Evolutionary conservation across 345 rosid species (phyloP).

Genomic region (Laguncularia racemosa): DNA sequence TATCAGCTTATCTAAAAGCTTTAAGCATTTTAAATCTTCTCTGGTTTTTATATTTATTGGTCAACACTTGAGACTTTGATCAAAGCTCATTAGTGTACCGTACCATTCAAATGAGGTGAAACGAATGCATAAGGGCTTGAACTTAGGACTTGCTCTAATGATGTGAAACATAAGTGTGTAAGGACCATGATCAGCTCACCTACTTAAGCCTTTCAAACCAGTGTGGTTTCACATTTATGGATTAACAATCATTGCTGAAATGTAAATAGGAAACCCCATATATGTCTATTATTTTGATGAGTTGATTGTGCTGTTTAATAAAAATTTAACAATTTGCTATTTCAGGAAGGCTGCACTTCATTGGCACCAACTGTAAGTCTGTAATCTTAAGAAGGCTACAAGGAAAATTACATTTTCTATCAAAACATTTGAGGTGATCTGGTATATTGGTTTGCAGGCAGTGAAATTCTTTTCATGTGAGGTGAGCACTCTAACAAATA

Average conservation of each 20-base stretch:
- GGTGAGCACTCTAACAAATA: slow-evolving; percentile 14
- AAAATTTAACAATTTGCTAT: not conserved
- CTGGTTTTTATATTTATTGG: too few relatives aligned
- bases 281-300: not conserved
- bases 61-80: too few relatives aligned
- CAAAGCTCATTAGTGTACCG: too few relatives aligned
- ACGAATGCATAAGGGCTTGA: too few relatives aligned
- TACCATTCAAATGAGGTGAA: too few relatives aligned
- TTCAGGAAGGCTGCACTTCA: slow-evolving; percentile 26
- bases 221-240: not conserved
- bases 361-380: slow-evolving; percentile 26
- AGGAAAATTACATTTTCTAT: not conserved
- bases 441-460: slow-evolving; percentile 15
- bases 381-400: not conserved
- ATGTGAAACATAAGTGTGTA: too few relatives aligned
- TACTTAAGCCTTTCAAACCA: not conserved
- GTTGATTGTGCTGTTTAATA: not conserved
- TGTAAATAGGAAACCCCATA: too few relatives aligned
- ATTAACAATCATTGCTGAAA: too few relatives aligned
- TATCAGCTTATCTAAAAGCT: not conserved
- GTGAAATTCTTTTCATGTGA: slow-evolving; percentile 18
- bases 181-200: too few relatives aligned
- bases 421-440: not conserved
- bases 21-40: not conserved
- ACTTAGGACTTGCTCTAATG: too few relatives aligned